Percentiles rank a stretch among this genome's conserved stretches.
These are phyloP conservation scores for Rugonectria rugulosa DNA, from an alignment of 2,329 filamentous ascomycete species.

Conservation along the genomic window DNA sequence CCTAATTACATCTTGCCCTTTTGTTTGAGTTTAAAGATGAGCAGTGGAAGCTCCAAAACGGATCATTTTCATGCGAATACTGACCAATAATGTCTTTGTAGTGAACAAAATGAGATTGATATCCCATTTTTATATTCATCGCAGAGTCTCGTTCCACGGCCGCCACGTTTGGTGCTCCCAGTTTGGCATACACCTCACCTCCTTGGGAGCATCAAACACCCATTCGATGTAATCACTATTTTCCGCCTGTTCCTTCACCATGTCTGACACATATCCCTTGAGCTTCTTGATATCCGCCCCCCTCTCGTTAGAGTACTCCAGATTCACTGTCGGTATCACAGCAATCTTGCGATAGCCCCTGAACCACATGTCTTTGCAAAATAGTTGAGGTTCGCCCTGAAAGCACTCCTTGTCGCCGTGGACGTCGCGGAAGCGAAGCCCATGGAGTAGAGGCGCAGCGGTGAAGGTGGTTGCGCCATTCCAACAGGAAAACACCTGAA, in stretches of 20 bases:
- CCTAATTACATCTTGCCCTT: too few relatives aligned
- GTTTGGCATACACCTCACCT: slow-evolving; percentile 56
- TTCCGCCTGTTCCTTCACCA: slow-evolving; percentile 37
- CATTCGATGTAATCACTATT: slow-evolving; percentile 50
- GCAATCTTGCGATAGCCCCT: slow-evolving; percentile 58
- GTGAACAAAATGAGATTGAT: too few relatives aligned
- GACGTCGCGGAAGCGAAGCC: slow-evolving; percentile 48
- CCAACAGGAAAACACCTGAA: slow-evolving; percentile 68
- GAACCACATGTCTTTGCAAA: slow-evolving; percentile 65
- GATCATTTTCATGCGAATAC: too few relatives aligned
- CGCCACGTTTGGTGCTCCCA: slow-evolving; percentile 50
- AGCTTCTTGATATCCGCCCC: slow-evolving; percentile 54
- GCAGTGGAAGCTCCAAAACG: too few relatives aligned
- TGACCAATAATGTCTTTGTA: too few relatives aligned
- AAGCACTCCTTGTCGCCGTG: slow-evolving; percentile 52
- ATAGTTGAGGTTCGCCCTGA: slow-evolving; percentile 61
- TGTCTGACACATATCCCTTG: slow-evolving; percentile 56
- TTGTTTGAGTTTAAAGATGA: too few relatives aligned
- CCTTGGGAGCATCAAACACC: slow-evolving; percentile 51
- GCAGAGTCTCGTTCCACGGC: slow-evolving; percentile 45
- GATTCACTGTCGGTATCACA: slow-evolving; percentile 61
- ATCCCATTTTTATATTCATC: too few relatives aligned
- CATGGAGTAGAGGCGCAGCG: slow-evolving; percentile 35
- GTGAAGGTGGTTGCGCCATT: slow-evolving; percentile 60
- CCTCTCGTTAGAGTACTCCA: slow-evolving; percentile 57